These are phyloP conservation scores for Dioscorea zingiberensis DNA, from an alignment of 106 monocot genomes.

Conservation along the genomic window DNA sequence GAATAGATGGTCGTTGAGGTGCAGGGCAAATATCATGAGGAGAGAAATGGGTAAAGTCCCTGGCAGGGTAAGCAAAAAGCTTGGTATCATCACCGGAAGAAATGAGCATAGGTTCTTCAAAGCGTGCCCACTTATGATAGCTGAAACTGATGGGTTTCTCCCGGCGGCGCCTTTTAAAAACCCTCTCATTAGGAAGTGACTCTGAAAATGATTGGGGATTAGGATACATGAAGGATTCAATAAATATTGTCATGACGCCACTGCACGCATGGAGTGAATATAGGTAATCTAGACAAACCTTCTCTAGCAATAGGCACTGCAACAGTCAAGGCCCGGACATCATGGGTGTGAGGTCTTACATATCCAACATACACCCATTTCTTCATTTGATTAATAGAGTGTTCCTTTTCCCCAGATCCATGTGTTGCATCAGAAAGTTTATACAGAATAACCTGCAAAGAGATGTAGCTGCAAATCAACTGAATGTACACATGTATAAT, in stretches of 20 bases:
- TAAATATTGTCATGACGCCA: no score
- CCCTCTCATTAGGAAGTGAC: conserved; percentile 46
- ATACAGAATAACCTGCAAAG: conserved; percentile 79
- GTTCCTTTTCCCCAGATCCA: conserved; percentile 12
- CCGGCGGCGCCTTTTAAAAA: conserved; percentile 29
- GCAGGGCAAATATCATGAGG: conserved; percentile 98
- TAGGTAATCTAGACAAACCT: conserved; percentile 33
- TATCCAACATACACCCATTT: conserved; percentile 83
- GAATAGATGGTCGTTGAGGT: conserved; percentile 65
- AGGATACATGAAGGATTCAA: neutral
- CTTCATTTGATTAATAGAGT: conserved; percentile 17
- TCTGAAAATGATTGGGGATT: conserved; percentile 29
- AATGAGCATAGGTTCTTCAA: conserved; percentile 90
- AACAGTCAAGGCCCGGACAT: conserved; percentile 74
- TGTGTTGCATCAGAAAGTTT: conserved; percentile 40
- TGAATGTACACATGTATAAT: no score
- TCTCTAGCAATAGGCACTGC: conserved; percentile 69
- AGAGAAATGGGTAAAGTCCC: conserved; percentile 80
- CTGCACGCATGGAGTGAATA: no score
- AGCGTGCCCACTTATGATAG: conserved; percentile 91
- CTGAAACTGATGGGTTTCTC: conserved; percentile 52
- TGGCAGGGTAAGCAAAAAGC: conserved; percentile 86
- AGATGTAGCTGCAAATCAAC: no score
- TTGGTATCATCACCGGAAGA: conserved; percentile 93
- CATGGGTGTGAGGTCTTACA: conserved; percentile 80